Evolutionary conservation across 345 rosid species (phyloP).

Genomic region (Syzygium aromaticum): DNA sequence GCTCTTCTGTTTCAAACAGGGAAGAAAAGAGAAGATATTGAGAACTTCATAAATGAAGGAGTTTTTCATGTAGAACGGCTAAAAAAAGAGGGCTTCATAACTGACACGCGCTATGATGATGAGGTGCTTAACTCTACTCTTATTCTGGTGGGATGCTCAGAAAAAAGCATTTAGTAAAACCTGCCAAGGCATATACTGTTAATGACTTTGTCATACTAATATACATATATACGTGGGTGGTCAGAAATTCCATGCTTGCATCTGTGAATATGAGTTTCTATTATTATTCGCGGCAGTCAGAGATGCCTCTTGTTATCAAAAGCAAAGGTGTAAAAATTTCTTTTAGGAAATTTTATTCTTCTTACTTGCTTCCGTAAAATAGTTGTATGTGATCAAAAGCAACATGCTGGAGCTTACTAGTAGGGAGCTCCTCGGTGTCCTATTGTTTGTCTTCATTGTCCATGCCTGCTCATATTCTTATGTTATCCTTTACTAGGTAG

Average conservation of each 20-base stretch:
- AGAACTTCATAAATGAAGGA: constrained; percentile 81
- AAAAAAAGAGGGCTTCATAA: constrained; percentile 85
- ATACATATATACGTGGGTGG: not conserved
- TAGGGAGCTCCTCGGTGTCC: not conserved
- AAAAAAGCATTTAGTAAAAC: not conserved
- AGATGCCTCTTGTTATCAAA: not conserved
- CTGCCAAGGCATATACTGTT: not conserved
- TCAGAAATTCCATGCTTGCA: not conserved
- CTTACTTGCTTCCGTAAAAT: not conserved
- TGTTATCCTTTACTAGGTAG: not conserved
- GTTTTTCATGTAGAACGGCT: constrained; percentile 76
- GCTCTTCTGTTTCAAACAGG: constrained; percentile 35
- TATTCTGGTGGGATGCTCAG: not conserved
- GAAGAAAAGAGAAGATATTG: constrained; percentile 67
- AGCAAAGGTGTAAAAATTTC: not conserved
- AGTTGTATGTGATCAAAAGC: not conserved
- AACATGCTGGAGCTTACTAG: not conserved
- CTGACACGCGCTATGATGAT: constrained; percentile 71
- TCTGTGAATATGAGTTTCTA: not conserved
- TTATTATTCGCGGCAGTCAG: not conserved
- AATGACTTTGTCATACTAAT: not conserved
- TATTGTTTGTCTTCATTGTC: not conserved
- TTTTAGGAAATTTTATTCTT: not conserved
- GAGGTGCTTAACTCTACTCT: constrained; percentile 43
- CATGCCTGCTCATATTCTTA: not conserved